phyloP scores from a whole-genome alignment of 1,139 yeast species.

The Geotrichum klebahnii region DNA sequence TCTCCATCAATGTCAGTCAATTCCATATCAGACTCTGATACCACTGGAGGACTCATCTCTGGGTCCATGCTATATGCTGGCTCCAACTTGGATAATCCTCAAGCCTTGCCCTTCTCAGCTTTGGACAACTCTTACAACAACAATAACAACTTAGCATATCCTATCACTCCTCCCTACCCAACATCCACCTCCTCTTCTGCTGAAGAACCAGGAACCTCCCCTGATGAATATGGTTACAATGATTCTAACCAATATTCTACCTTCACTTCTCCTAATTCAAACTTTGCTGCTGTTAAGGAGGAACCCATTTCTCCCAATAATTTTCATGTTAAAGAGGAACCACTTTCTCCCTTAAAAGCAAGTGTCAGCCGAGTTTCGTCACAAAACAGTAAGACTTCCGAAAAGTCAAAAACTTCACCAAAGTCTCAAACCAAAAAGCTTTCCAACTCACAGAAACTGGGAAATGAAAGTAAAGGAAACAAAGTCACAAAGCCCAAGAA shows the following conservation, averaged over 20 bases:
- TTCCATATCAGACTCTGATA: constrained; percentile 18
- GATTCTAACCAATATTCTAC: constrained; percentile 1
- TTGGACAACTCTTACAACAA: constrained; percentile 6
- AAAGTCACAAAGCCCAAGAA: constrained; percentile 41
- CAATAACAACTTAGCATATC: constrained; percentile 8
- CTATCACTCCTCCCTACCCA: constrained; percentile 22
- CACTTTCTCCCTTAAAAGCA: too few relatives aligned
- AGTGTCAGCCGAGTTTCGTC: too few relatives aligned
- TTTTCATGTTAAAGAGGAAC: too few relatives aligned
- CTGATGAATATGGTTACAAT: constrained; percentile 26
- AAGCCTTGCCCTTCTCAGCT: constrained; percentile 1
- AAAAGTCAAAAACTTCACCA: too few relatives aligned
- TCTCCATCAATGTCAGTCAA: constrained; percentile 17
- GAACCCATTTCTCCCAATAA: not conserved
- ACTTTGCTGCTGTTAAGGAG: constrained; percentile 3
- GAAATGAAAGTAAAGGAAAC: too few relatives aligned
- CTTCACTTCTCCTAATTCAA: not conserved
- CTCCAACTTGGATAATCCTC: too few relatives aligned
- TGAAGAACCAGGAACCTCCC: constrained; percentile 34
- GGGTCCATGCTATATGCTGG: not conserved
- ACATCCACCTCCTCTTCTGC: constrained; percentile 1
- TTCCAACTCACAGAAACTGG: too few relatives aligned
- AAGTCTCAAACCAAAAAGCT: too few relatives aligned
- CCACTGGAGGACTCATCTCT: constrained; percentile 3
- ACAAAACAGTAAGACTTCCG: too few relatives aligned